Evolutionary conservation across 805 yeast genomes (phyloP).

Genomic region (Suhomyces xylopsoci): DNA sequence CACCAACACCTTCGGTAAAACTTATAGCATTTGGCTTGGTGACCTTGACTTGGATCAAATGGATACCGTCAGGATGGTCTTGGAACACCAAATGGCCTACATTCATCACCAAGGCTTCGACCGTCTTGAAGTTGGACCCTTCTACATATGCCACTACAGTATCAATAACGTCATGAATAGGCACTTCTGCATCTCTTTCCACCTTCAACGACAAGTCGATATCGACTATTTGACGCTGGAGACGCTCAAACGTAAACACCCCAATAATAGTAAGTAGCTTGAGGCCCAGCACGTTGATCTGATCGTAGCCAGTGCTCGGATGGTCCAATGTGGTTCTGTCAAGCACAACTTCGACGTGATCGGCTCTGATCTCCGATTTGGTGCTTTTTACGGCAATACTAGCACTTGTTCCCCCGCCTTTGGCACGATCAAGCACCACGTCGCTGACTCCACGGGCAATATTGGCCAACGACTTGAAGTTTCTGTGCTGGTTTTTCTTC

Average conservation of each 20-base stretch:
- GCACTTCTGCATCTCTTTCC: constrained; percentile 26
- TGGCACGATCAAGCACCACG: constrained; percentile 42
- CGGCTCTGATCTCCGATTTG: constrained; percentile 60
- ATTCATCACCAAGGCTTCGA: constrained; percentile 82
- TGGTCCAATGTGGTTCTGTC: constrained; percentile 22
- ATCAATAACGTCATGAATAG: constrained; percentile 44
- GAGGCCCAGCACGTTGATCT: constrained; percentile 46
- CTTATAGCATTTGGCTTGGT: constrained; percentile 88
- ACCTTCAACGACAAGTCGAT: constrained; percentile 41
- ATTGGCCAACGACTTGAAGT: constrained; percentile 41
- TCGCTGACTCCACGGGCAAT: constrained; percentile 49
- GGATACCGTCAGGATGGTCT: constrained; percentile 28
- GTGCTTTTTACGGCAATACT: constrained; percentile 40
- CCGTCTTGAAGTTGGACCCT: constrained; percentile 79
- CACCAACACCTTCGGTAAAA: constrained; percentile 88
- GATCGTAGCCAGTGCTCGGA: constrained; percentile 12
- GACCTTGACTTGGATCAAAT: constrained; percentile 55
- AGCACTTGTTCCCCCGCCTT: constrained; percentile 47
- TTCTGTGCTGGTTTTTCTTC: constrained; percentile 35
- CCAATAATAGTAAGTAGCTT: constrained; percentile 80
- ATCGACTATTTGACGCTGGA: constrained; percentile 77
- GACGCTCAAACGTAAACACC: constrained; percentile 85
- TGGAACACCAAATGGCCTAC: constrained; percentile 59
- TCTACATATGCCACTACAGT: constrained; percentile 63
- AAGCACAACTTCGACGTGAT: constrained; percentile 41